These are phyloP conservation scores for Podaxis sp. DNA, from an alignment of 768 basidiomycete genomes.

Conservation along the genomic window DNA sequence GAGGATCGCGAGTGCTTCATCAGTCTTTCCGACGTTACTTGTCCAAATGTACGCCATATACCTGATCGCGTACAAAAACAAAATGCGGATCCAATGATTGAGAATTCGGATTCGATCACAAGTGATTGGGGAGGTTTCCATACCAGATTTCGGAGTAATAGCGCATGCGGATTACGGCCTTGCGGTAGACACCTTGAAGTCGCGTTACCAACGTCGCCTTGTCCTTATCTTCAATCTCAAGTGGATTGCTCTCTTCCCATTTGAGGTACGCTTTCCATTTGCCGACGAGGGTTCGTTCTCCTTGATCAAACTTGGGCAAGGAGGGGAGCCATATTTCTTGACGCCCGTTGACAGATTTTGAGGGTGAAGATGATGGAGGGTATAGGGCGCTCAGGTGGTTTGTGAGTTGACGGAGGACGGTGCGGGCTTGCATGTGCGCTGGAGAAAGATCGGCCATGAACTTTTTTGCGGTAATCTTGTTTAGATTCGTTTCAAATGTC, in stretches of 20 bases:
- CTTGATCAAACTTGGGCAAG: constrained; percentile 66
- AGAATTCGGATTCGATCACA: not conserved
- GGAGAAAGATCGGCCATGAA: constrained; percentile 93
- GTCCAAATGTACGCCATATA: constrained; percentile 90
- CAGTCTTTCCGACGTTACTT: constrained; percentile 66
- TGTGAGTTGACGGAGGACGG: constrained; percentile 77
- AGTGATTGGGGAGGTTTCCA: constrained; percentile 17
- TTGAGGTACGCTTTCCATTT: constrained; percentile 92
- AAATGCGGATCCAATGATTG: not conserved
- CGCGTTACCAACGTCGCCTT: constrained; percentile 61
- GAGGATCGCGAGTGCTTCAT: constrained; percentile 80
- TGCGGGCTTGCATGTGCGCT: constrained; percentile 92
- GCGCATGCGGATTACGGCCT: constrained; percentile 88
- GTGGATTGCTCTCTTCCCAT: constrained; percentile 93
- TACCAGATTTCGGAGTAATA: constrained; percentile 96
- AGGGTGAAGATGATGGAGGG: constrained; percentile 20
- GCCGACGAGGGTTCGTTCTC: constrained; percentile 73
- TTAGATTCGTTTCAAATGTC: constrained; percentile 84
- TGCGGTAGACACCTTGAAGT: constrained; percentile 80
- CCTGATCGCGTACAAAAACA: constrained; percentile 42
- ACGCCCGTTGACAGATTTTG: constrained; percentile 19
- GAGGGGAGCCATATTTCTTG: constrained; percentile 62
- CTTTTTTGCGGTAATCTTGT: constrained; percentile 94
- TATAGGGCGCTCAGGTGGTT: constrained; percentile 67
- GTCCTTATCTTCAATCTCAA: constrained; percentile 89